phyloP scores from a whole-genome alignment of 1,139 yeast species.

The Kodamaea anthophila region DNA sequence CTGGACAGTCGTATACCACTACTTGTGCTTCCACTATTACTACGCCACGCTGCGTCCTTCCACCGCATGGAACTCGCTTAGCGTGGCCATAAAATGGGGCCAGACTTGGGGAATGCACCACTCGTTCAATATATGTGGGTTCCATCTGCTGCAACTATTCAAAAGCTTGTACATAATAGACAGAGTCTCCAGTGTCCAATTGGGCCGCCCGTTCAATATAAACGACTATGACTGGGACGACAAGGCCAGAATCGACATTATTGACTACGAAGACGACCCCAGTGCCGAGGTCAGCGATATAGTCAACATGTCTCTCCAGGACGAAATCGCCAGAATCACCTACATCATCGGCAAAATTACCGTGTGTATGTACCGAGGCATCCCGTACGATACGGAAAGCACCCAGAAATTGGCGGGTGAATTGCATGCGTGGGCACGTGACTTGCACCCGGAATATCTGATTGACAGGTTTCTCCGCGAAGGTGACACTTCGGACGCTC shows the following conservation, averaged over 20 bases:
- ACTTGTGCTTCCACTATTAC: conserved; percentile 29
- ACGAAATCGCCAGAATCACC: conserved; percentile 6
- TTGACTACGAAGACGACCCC: not conserved
- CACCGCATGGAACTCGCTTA: conserved; percentile 28
- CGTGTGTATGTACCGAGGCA: conserved; percentile 24
- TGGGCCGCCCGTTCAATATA: conserved; percentile 36
- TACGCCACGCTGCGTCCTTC: conserved; percentile 28
- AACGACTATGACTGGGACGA: conserved; percentile 38
- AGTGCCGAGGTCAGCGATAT: conserved; percentile 1
- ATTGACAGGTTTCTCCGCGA: not conserved
- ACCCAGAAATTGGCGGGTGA: conserved; percentile 30
- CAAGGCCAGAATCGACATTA: not conserved
- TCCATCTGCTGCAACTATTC: conserved; percentile 4
- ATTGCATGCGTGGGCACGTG: conserved; percentile 29
- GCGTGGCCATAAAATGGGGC: conserved; percentile 7
- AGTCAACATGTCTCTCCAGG: too few relatives aligned
- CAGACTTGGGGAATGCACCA: conserved; percentile 7
- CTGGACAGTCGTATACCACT: conserved; percentile 37
- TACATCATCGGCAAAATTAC: conserved; percentile 26
- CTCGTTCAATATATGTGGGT: conserved; percentile 1
- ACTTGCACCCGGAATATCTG: conserved; percentile 10
- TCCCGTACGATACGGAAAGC: conserved; percentile 22
- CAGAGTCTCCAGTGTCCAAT: conserved; percentile 24
- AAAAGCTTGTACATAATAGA: conserved; percentile 32
- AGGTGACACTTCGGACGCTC: not conserved